Base-by-base conservation (phyloP, 225 moss, liverwort and hornwort genomes). In the Thuidium tamariscinum region DNA sequence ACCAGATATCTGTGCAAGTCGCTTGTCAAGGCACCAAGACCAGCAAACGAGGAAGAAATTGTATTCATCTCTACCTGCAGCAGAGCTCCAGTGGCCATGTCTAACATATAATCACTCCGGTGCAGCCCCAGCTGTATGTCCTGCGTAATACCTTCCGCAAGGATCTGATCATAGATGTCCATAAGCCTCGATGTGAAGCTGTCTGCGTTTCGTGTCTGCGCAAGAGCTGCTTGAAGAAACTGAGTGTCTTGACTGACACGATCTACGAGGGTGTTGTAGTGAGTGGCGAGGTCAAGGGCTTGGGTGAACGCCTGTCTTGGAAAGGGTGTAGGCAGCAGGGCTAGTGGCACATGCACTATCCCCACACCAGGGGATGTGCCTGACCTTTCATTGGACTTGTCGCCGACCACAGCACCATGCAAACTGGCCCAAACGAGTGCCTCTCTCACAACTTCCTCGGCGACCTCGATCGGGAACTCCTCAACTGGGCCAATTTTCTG, bases 61-160 rank as follows among this genome's bases (percentile, higher is more conserved):
- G 98, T 99, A 81, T 99, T 99, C 86, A 99, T 88, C 90, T 99
- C 98, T 88, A 99, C 95, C 82, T 99, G 97, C 39, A 99, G 85
- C 54, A 99, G 89, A 23, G 89, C 84, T 78, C 98, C 94, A 69
- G 98, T 95, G 9, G 95, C 95, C 89, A 93, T 91, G 90, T 97
- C 97, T 84, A 99, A 68, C 98, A 99, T 99, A 23, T 99, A 99
- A 84, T 99, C 98, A 70, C 97, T 97, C 77, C 97, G 93, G 64
- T 94, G 92, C 21, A 99, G 86, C 82, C 98, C 97, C 67, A 99
- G 87, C 56, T 94, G 95, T 57, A 97, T 94, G 49, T 94, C 94
- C 90, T 97, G 94, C 60, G 91, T 90, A 69, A 95, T 90, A 30
- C 96, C 97, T 85, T 97, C 97, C 64, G 89, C 88, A 67, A 95